Evolutionary conservation across 306 rosid genomes (phyloP), one percentile per base, ranked within the genome.

Genomic region (Gynostemma pentaphyllum): DNA sequence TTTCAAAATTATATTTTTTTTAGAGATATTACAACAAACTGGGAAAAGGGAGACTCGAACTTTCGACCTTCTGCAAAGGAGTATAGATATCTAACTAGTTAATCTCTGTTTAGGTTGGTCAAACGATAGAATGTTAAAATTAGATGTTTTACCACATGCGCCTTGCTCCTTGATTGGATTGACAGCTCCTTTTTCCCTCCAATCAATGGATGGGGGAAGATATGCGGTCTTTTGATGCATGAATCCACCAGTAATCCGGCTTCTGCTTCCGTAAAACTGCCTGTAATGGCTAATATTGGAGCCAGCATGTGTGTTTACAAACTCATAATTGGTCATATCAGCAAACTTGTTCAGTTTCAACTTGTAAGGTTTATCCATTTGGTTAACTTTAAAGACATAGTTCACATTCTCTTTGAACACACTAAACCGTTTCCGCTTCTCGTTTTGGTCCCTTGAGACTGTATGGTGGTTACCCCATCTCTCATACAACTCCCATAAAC

Each of bases 121-220:
- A 4, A 11, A 14, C 29, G 12, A 61, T 27, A 27, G 15, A 22
- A 23, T 15, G 18, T 22, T 23, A 26, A 5, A 45, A 46, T n/a
- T 57, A 23, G 12, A 11, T 9, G 15, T 11, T 73, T 42, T 75
- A 78, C 79, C 82, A 45, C 79, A 76, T 47, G 14, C 19, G 28
- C 82, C 87, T 79, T 82, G 87, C 45, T 79, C 71, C 54, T 82
- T 82, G 30, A 76, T 19, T 34, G 34, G 62, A 13, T 79, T 71
- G 44, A 79, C 78, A 5, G 78, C 82, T 39, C 84, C 82, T 48
- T 32, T 74, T 60, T 59, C 72, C 67, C 87, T 82, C 87, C 87
- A 82, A 45, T 82, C 82, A 29, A 77, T 49, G 41, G 52, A 53
- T 2, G 70, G 21, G 5, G 80, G 82, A 66, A 74, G 70, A 34